Conservation (phyloP, 2,329 filamentous ascomycete genomes). For the Pseudocercospora pini-densiflorae region DNA sequence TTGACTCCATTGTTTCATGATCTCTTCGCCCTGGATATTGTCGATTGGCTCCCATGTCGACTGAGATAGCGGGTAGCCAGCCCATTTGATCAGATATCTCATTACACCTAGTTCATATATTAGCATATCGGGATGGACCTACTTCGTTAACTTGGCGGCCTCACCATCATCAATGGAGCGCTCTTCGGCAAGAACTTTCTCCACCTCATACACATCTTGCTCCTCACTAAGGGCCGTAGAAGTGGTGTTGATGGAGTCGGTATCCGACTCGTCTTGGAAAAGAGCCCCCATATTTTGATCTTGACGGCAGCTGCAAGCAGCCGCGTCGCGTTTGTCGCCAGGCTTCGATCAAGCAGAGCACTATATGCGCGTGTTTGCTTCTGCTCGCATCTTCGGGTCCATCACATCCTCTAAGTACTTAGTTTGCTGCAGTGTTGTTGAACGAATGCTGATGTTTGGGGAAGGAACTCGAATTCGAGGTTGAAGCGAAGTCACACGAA, state of each 20-base stretch:
- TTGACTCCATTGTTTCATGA: conserved; percentile 31
- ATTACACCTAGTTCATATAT: neutral
- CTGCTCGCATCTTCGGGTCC: neutral
- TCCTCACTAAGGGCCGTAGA: conserved; percentile 31
- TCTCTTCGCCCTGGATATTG: conserved; percentile 12
- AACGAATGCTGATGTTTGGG: neutral
- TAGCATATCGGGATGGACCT: neutral
- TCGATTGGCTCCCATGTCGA: conserved; percentile 39
- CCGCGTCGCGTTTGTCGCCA: neutral
- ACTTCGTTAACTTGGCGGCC: neutral
- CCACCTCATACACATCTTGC: conserved; percentile 35
- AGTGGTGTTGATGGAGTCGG: conserved; percentile 35
- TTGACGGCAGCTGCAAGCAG: neutral
- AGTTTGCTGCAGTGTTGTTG: neutral
- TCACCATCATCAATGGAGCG: conserved; percentile 12
- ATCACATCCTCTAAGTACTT: neutral
- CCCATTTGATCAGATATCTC: conserved; percentile 40
- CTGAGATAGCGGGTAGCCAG: conserved; percentile 33
- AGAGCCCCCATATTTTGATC: conserved; percentile 1
- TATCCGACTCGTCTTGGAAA: conserved; percentile 31
- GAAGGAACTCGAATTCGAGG: neutral
- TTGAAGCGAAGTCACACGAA: neutral
- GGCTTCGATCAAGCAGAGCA: neutral
- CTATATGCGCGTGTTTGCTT: neutral
- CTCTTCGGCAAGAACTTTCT: conserved; percentile 36